These are phyloP conservation scores for Emergomyces africanus DNA, from an alignment of 2,329 filamentous ascomycete species.

Conservation along the genomic window DNA sequence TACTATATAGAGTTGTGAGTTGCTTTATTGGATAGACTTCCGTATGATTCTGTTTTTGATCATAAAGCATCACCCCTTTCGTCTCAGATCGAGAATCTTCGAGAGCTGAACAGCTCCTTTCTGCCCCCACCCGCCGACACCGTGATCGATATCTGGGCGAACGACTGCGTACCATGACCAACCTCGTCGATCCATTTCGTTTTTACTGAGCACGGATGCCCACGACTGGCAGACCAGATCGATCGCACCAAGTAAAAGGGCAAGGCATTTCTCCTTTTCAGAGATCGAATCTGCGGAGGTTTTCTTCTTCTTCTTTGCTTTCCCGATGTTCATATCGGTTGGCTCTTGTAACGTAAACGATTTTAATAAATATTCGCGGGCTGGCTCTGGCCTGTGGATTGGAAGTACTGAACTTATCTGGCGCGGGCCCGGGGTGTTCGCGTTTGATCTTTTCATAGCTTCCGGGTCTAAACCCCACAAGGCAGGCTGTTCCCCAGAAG, in stretches of 20 bases:
- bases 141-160: constrained; percentile 61
- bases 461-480: constrained; percentile 49
- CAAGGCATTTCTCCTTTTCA: constrained; percentile 58
- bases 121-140: constrained; percentile 64
- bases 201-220: constrained; percentile 46
- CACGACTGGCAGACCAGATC: constrained; percentile 63
- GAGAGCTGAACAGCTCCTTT: constrained; percentile 57
- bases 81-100: constrained; percentile 50
- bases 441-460: constrained; percentile 37
- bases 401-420: constrained; percentile 43
- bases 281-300: constrained; percentile 39
- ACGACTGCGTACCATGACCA: constrained; percentile 74
- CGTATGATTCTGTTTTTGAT: background rate
- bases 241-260: constrained; percentile 55
- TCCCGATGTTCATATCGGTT: constrained; percentile 6
- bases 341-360: constrained; percentile 24
- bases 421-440: constrained; percentile 11
- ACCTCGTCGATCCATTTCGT: constrained; percentile 61
- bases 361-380: constrained; percentile 45
- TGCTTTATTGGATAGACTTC: background rate
- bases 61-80: background rate
- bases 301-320: constrained; percentile 31
- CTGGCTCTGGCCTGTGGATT: constrained; percentile 60
- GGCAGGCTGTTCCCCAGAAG: constrained; percentile 28
- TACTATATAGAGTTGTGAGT: background rate